Conservation (phyloP, 164 flowering plant genomes). For the Brasenia schreberi region DNA sequence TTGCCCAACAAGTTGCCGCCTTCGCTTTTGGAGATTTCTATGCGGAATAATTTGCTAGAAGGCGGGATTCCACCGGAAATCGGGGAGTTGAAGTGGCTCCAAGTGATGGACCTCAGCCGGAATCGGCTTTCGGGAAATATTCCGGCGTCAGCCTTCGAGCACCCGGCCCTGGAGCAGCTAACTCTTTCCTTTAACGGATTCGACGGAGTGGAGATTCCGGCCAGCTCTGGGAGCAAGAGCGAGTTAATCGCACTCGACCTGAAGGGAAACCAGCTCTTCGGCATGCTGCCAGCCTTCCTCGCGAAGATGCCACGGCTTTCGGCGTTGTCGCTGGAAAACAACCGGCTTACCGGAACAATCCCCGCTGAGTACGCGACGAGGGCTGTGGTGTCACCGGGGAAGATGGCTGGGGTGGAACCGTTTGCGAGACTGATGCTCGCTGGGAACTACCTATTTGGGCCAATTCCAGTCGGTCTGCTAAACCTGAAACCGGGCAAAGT, state of each 20-base stretch:
- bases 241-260: conserved; percentile 65
- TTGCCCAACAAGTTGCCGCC: conserved; percentile 38
- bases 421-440: conserved; percentile 58
- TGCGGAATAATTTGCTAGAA: conserved; percentile 49
- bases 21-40: conserved; percentile 39
- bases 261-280: conserved; percentile 48
- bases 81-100: conserved; percentile 18
- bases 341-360: conserved; percentile 60
- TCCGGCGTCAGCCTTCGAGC: conserved; percentile 43
- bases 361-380: conserved; percentile 54
- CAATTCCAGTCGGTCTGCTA: conserved; percentile 52
- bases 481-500: conserved; percentile 48
- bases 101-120: conserved; percentile 73
- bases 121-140: conserved; percentile 56
- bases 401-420: conserved; percentile 20
- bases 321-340: conserved; percentile 63
- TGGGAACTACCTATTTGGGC: conserved; percentile 68
- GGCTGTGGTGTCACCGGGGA: conserved; percentile 10
- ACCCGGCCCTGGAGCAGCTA: conserved; percentile 75
- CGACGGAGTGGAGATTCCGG: conserved; percentile 27
- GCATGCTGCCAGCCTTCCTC: conserved; percentile 58
- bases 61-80: conserved; percentile 32
- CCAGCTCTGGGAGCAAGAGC: conserved; percentile 19
- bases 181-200: conserved; percentile 57
- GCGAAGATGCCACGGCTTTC: conserved; percentile 65